Percentiles rank a stretch among this genome's conserved stretches.
These are phyloP conservation scores for Fraxinus ornus DNA, from an alignment of 305 asterid genomes.

Conservation along the genomic window DNA sequence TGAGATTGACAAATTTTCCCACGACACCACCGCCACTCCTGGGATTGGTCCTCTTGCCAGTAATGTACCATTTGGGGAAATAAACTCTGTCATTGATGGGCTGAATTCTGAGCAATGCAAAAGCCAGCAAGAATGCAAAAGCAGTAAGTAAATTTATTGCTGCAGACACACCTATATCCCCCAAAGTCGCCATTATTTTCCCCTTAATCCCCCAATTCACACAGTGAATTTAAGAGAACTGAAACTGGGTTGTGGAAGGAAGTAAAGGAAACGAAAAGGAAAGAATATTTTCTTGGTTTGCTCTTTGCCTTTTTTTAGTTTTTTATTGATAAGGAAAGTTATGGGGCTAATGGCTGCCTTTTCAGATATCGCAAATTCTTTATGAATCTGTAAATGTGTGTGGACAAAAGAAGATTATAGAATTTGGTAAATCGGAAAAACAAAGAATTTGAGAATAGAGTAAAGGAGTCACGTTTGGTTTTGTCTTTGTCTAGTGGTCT, in stretches of 20 bases:
- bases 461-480: constrained; percentile 8
- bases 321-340: neutral
- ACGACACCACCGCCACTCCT: constrained; percentile 62
- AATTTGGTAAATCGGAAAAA: constrained; percentile 24
- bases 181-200: constrained; percentile 65
- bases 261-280: constrained; percentile 5
- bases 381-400: constrained; percentile 1
- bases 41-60: constrained; percentile 64
- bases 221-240: neutral
- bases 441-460: constrained; percentile 20
- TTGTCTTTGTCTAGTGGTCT: constrained; percentile 18
- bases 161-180: constrained; percentile 86
- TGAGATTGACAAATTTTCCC: constrained; percentile 70
- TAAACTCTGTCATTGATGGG: constrained; percentile 92
- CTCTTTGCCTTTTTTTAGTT: neutral
- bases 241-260: constrained; percentile 7
- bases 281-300: constrained; percentile 28
- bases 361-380: neutral
- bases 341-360: neutral
- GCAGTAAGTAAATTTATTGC: constrained; percentile 60
- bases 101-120: constrained; percentile 82
- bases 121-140: constrained; percentile 83
- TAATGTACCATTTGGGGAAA: constrained; percentile 79
- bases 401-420: constrained; percentile 32
- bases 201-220: neutral